phyloP scores from a whole-genome alignment of 2,329 filamentous ascomycete genomes.

The Botrytis fragariae region DNA sequence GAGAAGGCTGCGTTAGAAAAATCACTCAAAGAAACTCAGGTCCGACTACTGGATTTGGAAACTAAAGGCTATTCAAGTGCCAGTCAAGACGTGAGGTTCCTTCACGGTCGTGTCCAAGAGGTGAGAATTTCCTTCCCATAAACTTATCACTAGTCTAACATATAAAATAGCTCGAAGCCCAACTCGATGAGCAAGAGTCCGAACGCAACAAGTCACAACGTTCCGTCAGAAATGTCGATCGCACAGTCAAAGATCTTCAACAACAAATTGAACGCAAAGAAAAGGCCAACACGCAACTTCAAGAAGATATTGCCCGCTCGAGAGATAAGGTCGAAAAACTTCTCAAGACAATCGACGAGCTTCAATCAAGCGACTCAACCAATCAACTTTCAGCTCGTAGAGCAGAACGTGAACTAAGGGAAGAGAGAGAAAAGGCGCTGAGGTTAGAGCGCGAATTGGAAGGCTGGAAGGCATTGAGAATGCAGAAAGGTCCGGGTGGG shows the following conservation, averaged over 20 bases:
- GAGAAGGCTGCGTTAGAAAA: conserved; percentile 91
- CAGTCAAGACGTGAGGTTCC: conserved; percentile 91
- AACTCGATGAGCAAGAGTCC: conserved; percentile 79
- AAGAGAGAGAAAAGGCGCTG: conserved; percentile 79
- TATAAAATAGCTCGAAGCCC: conserved; percentile 70
- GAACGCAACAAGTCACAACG: conserved; percentile 79
- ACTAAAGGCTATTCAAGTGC: conserved; percentile 95
- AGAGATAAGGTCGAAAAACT: conserved; percentile 91
- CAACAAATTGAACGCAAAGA: conserved; percentile 90
- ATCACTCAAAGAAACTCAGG: conserved; percentile 82
- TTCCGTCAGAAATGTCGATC: conserved; percentile 87
- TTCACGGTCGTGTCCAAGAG: conserved; percentile 93
- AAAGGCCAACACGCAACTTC: conserved; percentile 75
- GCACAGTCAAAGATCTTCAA: conserved; percentile 89
- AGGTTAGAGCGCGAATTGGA: conserved; percentile 87
- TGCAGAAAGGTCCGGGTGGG: conserved; percentile 51
- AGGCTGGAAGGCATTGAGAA: conserved; percentile 69
- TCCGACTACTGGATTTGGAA: conserved; percentile 87
- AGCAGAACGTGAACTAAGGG: conserved; percentile 83
- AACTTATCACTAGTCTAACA: conserved; percentile 27
- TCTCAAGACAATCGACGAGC: conserved; percentile 86
- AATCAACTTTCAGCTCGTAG: conserved; percentile 79
- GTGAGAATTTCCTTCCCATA: conserved; percentile 51
- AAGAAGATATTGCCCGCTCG: conserved; percentile 79
- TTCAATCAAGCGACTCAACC: conserved; percentile 81